Evolutionary conservation across 306 rosid species (phyloP), one percentile per base, ranked within the genome.

Genomic region (Prunus mongolica): DNA sequence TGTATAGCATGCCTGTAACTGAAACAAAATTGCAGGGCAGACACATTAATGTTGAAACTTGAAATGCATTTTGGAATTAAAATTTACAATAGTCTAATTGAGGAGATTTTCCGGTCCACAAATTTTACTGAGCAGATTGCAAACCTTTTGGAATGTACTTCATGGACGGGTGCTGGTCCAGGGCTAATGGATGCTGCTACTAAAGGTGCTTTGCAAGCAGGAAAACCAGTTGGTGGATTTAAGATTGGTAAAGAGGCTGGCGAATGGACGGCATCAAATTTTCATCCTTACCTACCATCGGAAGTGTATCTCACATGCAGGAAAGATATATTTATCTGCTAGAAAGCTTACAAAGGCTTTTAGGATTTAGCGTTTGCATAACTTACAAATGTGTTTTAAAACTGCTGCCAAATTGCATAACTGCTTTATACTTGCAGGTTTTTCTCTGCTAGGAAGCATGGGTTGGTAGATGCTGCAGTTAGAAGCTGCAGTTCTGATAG

Each of bases 371-470:
- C 2, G 0, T 34, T 34, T 34, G 8, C 41, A 34, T 34, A 34
- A 34, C 8, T 6, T 34, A 34, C 8, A 4, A 5, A 18, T 18
- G 13, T 12, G 0, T 6, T 56, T 52, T 65, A 5, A 12, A 63
- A 22, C 8, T 32, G 12, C 72, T 66, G 34, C 56, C 47, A 44
- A 68, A 41, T n/a, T 55, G 70, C 45, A 65, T 75, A 34, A 60
- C 63, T 70, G 76, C 80, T 80, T 74, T 44, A 25, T 71, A 27
- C 76, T 19, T 84, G 84, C 86, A 92, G 97, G 84, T 94, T 94
- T 82, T 92, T 94, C 88, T 94, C 98, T 24, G 98, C 98, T 55
- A 86, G 98, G 87, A 94, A 94, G 86, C 98, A 94, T 9, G 98
- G 98, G 20, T 84, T 92, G 57, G 98, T 94, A 25, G 98, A 94